phyloP scores from a whole-genome alignment of 73 alveolate genomes.

The Paramecium primaurelia region DNA sequence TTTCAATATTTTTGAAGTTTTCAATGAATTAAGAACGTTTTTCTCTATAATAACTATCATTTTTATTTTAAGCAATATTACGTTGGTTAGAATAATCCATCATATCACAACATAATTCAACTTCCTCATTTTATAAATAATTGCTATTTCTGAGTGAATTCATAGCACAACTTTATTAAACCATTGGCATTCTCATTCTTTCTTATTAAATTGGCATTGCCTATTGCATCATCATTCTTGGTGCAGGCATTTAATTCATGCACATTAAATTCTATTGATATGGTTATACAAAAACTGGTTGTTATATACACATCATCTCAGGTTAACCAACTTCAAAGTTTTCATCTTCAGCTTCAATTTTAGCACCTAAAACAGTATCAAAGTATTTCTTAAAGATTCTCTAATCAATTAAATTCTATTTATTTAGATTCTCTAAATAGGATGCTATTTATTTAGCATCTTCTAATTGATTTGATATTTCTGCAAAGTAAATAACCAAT shows the following conservation, averaged over 20 bases:
- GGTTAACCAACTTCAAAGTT: neutral
- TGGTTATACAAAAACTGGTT: neutral
- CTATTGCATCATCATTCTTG: neutral
- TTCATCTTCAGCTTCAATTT: slow-evolving; percentile 46
- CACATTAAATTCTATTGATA: neutral
- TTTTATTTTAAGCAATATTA: neutral
- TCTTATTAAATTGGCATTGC: neutral
- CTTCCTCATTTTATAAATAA: too few relatives aligned
- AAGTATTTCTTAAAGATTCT: slow-evolving; percentile 60
- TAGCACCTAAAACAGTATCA: slow-evolving; percentile 64
- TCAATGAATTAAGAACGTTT: slow-evolving; percentile 54
- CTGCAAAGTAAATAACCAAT: slow-evolving; percentile 44
- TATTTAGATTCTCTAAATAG: slow-evolving; percentile 26
- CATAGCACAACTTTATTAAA: neutral
- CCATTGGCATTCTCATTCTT: neutral
- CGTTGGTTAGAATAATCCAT: neutral
- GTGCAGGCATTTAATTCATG: neutral
- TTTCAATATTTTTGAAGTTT: slow-evolving; percentile 69
- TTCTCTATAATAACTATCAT: neutral
- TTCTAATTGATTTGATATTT: slow-evolving; percentile 55
- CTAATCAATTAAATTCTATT: neutral
- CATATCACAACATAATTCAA: too few relatives aligned
- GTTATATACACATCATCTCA: neutral
- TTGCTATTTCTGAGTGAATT: too few relatives aligned
- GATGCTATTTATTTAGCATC: slow-evolving; percentile 58